Conservation (phyloP, 495 filamentous ascomycete genomes). For the Jackrogersella minutella region DNA sequence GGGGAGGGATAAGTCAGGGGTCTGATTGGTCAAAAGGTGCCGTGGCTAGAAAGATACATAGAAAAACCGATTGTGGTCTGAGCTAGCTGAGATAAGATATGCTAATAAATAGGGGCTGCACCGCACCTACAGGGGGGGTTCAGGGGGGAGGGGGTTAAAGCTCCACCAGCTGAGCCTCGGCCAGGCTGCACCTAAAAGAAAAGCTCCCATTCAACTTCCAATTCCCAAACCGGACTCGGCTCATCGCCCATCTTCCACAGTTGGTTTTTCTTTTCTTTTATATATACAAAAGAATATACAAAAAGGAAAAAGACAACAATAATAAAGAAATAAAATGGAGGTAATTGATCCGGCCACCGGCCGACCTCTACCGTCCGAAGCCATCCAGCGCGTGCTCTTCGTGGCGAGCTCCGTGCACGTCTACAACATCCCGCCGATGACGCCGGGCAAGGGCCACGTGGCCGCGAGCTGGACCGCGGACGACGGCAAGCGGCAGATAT, state of each 20-base stretch:
- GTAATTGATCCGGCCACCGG: slow-evolving; percentile 67
- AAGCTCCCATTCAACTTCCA: neutral
- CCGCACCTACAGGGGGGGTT: slow-evolving; percentile 26
- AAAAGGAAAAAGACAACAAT: neutral
- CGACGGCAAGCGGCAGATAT: slow-evolving; percentile 73
- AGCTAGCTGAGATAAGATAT: too few species aligned
- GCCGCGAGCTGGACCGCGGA: slow-evolving; percentile 78
- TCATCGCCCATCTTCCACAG: neutral
- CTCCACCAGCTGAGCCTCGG: slow-evolving; percentile 22
- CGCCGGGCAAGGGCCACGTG: slow-evolving; percentile 74
- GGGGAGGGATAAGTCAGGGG: too few species aligned
- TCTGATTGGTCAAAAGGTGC: too few species aligned
- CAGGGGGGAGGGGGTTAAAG: slow-evolving; percentile 29
- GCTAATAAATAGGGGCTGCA: slow-evolving; percentile 13
- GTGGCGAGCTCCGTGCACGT: slow-evolving; percentile 73
- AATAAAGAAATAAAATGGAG: slow-evolving; percentile 44
- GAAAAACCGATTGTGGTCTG: too few species aligned
- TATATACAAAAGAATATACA: neutral
- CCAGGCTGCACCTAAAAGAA: slow-evolving; percentile 8
- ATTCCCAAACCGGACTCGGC: neutral
- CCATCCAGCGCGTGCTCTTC: slow-evolving; percentile 82
- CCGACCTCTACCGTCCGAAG: slow-evolving; percentile 65
- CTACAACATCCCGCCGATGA: slow-evolving; percentile 79
- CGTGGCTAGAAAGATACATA: too few species aligned
- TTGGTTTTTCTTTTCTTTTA: neutral